Evolutionary conservation across 179 eudicot species (phyloP), one percentile per base, ranked within the genome.

Genomic region (Silene vulgaris): DNA sequence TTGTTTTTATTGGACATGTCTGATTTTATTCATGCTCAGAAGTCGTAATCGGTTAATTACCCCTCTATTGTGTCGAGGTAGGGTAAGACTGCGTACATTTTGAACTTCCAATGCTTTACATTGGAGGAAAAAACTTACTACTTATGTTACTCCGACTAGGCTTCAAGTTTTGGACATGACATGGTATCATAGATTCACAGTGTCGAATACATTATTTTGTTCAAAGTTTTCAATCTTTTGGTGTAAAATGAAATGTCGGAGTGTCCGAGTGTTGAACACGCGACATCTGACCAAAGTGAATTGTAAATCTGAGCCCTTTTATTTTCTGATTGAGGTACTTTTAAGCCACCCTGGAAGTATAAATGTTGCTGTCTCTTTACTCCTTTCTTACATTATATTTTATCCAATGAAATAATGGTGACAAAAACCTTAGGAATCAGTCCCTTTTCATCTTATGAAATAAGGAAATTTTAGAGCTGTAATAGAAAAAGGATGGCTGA

Each of bases 351-450:
- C 81, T 82, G 89, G 80, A 84, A 81, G 76, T 70, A 17, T 79
- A 72, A 79, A 72, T 68, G 74, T 40, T 75, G 28, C 45, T 78
- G 37, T 54, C 30, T 40, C 40, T 71, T 35, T 52, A 5, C 64
- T 69, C 26, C 12, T 70, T 76, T 74, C 35, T 52, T 23, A 23
- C 5, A 52, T 14, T 52, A 52, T 57, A 35, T 65, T 48, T 61
- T 71, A 37, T 78, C 62, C 57, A 1, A 54, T 59, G 30, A 6
- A 74, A 78, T 72, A 81, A 84, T 80, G 76, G 81, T 82, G 87
- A 82, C 87, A 84, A 81, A 77, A 52, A 76, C 45, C 67, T 78
- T 76, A 75, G 87, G 82, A 86, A 84, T 81, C 84, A 79, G 81
- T 72, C 72, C 79, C 76, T 74, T 86, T 84, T 85, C 81, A 78